A percentile compares a stretch with the other conserved stretches of the same genome.
phyloP scores from a whole-genome alignment of 257 asterid genomes.

The Scutellaria barbata region DNA sequence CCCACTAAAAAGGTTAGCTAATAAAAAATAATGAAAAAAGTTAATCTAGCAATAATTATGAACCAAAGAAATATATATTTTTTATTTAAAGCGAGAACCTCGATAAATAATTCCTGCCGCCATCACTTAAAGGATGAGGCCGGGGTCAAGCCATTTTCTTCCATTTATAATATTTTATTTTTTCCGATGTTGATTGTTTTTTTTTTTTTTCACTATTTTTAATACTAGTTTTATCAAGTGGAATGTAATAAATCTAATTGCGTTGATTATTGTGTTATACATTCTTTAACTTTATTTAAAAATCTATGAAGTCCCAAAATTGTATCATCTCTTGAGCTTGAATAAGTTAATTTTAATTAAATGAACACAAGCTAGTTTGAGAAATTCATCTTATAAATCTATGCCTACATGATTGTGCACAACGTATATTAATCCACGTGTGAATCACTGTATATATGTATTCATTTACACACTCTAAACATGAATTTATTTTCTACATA shows the following conservation, averaged over 20 bases:
- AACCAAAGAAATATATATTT: slow-evolving; percentile 22
- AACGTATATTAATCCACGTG: no score
- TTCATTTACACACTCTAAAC: no score
- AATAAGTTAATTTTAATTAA: no score
- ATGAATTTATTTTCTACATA: no score
- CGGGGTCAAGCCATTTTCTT: slow-evolving; percentile 20
- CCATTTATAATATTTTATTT: neutral
- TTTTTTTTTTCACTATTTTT: neutral
- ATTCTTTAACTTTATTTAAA: no score
- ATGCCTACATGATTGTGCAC: no score
- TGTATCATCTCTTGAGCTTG: no score
- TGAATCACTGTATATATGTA: no score
- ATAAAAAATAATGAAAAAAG: slow-evolving; percentile 26
- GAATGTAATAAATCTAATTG: neutral
- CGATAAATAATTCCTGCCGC: slow-evolving; percentile 38
- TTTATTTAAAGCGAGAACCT: slow-evolving; percentile 38
- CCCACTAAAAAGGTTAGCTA: slow-evolving; percentile 32
- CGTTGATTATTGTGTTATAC: neutral
- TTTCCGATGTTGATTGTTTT: neutral
- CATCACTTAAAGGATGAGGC: slow-evolving; percentile 31
- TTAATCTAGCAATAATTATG: slow-evolving; percentile 31
- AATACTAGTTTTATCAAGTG: neutral
- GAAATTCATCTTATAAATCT: no score
- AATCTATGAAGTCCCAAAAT: no score
- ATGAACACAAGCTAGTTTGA: no score